Conservation (phyloP, 2,329 filamentous ascomycete species). For the Arthrobotrys entomopaga region DNA sequence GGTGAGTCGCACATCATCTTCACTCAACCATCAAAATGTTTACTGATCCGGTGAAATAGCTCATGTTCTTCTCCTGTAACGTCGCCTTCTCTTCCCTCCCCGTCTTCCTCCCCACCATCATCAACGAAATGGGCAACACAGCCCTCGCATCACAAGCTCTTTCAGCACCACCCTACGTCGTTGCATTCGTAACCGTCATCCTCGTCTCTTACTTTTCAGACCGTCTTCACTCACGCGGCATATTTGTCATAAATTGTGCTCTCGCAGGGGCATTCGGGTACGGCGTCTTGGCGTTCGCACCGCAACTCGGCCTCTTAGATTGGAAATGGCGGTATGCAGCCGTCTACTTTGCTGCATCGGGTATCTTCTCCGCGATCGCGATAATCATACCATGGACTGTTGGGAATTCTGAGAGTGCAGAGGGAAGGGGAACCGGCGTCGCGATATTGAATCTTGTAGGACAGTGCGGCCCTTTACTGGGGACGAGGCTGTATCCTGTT, state of each 20-base stretch:
- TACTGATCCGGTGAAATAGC: slow-evolving; percentile 53
- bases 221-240: slow-evolving; percentile 71
- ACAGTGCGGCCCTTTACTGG: slow-evolving; percentile 72
- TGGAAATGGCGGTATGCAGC: slow-evolving; percentile 64
- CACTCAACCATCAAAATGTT: background rate
- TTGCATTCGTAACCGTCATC: slow-evolving; percentile 73
- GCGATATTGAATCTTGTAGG: slow-evolving; percentile 75
- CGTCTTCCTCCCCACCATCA: slow-evolving; percentile 73
- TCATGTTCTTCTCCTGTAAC: slow-evolving; percentile 72
- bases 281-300: slow-evolving; percentile 70
- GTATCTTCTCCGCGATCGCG: slow-evolving; percentile 74
- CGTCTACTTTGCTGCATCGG: slow-evolving; percentile 68
- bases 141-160: slow-evolving; percentile 76
- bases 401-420: slow-evolving; percentile 76
- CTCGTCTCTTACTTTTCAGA: slow-evolving; percentile 73
- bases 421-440: slow-evolving; percentile 73
- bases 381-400: slow-evolving; percentile 77
- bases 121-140: slow-evolving; percentile 74
- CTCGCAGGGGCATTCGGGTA: slow-evolving; percentile 72
- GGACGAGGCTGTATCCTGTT: slow-evolving; percentile 72
- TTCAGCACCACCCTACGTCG: slow-evolving; percentile 76
- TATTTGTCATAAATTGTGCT: slow-evolving; percentile 70
- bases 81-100: slow-evolving; percentile 74
- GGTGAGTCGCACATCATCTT: slow-evolving; percentile 34
- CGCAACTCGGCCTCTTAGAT: slow-evolving; percentile 55